Evolutionary conservation across 331 rosid species (phyloP).

Genomic region (Quercus lobata): DNA sequence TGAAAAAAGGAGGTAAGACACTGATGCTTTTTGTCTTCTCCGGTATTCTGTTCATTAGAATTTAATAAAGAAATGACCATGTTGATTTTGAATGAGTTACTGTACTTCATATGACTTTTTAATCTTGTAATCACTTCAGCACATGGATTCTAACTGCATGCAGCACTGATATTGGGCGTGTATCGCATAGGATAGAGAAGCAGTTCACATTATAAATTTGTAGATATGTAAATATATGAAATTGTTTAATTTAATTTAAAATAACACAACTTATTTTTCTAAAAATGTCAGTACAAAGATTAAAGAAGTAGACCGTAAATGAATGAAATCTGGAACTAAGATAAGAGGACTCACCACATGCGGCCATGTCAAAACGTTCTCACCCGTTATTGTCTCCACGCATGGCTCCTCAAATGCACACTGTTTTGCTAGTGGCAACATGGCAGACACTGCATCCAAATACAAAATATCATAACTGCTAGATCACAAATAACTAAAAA

Average conservation of each 20-base stretch:
- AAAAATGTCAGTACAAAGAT: neutral
- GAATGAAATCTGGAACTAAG: neutral
- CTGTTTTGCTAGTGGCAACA: constrained; percentile 93
- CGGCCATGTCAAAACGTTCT: constrained; percentile 98
- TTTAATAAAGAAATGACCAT: neutral
- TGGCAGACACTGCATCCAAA: constrained; percentile 84
- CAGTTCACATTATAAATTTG: neutral
- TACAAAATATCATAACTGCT: neutral
- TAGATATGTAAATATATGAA: neutral
- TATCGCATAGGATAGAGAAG: neutral
- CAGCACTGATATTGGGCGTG: neutral
- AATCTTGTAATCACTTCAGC: neutral
- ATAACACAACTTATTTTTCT: neutral
- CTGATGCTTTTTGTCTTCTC: neutral
- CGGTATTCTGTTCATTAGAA: neutral
- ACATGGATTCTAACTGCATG: too few species aligned
- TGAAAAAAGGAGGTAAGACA: too few species aligned
- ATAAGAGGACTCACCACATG: constrained; percentile 63
- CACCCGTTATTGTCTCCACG: constrained; percentile 92
- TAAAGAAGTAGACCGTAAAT: neutral
- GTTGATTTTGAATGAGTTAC: neutral
- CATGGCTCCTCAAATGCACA: constrained; percentile 98
- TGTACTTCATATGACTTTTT: neutral
- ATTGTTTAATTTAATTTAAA: neutral
- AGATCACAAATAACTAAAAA: neutral